Evolutionary conservation across 2,329 filamentous ascomycete species (phyloP).

Genomic region (Penicillium concentricum): DNA sequence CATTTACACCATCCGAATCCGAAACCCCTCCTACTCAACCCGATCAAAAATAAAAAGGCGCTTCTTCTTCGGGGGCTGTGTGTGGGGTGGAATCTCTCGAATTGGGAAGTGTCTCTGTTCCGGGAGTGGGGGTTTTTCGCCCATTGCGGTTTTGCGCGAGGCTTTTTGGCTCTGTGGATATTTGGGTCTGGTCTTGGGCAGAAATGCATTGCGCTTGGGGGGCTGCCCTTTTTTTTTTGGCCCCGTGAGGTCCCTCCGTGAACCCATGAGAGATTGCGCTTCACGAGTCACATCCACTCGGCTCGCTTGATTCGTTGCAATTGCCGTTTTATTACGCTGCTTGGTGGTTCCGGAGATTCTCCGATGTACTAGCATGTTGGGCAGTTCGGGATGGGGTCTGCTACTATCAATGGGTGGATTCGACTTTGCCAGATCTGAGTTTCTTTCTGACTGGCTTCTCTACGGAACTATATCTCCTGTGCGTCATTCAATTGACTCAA

Average conservation of each 20-base stretch:
- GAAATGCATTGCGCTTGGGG: neutral
- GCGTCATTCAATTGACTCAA: neutral
- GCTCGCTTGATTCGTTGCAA: neutral
- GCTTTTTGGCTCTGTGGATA: neutral
- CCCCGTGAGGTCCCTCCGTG: neutral
- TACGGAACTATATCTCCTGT: neutral
- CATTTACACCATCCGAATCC: slow-evolving; percentile 27
- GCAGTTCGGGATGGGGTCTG: neutral
- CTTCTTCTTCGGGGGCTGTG: neutral
- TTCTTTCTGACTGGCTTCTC: no score
- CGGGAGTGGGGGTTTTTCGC: neutral
- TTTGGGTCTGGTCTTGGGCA: neutral
- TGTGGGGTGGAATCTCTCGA: neutral
- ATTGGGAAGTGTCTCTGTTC: neutral
- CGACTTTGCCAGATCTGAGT: neutral
- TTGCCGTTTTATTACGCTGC: neutral
- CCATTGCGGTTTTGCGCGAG: neutral
- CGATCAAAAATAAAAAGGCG: slow-evolving; percentile 2
- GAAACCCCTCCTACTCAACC: slow-evolving; percentile 9
- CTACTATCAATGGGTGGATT: neutral
- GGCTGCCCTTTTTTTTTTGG: neutral
- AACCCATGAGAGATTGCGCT: neutral
- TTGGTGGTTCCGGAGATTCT: neutral
- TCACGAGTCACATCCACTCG: neutral
- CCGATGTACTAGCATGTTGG: neutral